These are phyloP conservation scores for Coprinellus micaceus DNA, from an alignment of 768 basidiomycete species.

Conservation along the genomic window DNA sequence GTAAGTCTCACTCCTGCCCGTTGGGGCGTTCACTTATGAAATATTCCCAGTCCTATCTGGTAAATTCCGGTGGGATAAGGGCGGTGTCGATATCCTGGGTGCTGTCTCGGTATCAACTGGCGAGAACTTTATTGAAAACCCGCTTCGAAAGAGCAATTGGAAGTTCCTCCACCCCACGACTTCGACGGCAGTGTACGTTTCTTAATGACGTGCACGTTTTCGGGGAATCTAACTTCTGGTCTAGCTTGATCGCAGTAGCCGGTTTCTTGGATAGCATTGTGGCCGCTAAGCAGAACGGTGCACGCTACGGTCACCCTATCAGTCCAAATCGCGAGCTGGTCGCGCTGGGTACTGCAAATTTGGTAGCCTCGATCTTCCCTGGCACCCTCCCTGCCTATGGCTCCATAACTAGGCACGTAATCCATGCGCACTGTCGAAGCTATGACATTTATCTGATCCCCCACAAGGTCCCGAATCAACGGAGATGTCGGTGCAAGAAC, in stretches of 20 bases:
- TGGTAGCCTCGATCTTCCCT: slow-evolving; percentile 74
- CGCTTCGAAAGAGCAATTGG: slow-evolving; percentile 56
- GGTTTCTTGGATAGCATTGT: slow-evolving; percentile 96
- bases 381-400: slow-evolving; percentile 92
- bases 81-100: slow-evolving; percentile 84
- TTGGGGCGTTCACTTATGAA: not conserved
- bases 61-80: slow-evolving; percentile 66
- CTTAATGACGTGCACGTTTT: not conserved
- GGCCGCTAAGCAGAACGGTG: slow-evolving; percentile 88
- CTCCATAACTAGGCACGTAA: slow-evolving; percentile 76
- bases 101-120: slow-evolving; percentile 63
- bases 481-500: slow-evolving; percentile 85
- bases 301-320: slow-evolving; percentile 82
- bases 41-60: slow-evolving; percentile 57
- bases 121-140: slow-evolving; percentile 65
- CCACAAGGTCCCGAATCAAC: slow-evolving; percentile 70
- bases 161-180: slow-evolving; percentile 76
- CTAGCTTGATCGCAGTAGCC: slow-evolving; percentile 71
- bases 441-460: too few relatives aligned
- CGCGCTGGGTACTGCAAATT: slow-evolving; percentile 83
- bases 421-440: too few relatives aligned
- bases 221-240: not conserved
- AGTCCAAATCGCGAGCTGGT: slow-evolving; percentile 95
- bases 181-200: slow-evolving; percentile 67
- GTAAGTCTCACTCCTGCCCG: slow-evolving; percentile 53